These are phyloP conservation scores for Phytophthora foliorum DNA, from an alignment of 352 stramenopile genomes.

Conservation along the genomic window DNA sequence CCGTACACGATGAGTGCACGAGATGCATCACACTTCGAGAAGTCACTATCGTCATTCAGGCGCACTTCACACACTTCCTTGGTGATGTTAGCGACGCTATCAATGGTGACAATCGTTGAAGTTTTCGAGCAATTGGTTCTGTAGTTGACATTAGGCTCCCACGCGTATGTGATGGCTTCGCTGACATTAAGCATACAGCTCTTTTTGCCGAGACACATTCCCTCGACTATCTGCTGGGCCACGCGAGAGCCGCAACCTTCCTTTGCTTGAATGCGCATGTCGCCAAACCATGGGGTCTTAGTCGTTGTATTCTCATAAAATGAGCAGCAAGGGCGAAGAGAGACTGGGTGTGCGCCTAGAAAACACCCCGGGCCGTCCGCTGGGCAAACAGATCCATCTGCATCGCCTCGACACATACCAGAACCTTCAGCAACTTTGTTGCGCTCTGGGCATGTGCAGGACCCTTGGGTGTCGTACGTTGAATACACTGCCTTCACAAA, in stretches of 20 bases:
- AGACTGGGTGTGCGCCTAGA: conserved; percentile 70
- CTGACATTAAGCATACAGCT: conserved; percentile 76
- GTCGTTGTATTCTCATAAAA: conserved; percentile 43
- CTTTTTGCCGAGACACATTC: conserved; percentile 74
- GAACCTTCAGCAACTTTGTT: conserved; percentile 73
- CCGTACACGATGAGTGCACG: conserved; percentile 78
- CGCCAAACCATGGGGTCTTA: conserved; percentile 53
- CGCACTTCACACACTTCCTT: conserved; percentile 44
- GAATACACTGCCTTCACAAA: conserved; percentile 88
- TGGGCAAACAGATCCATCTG: conserved; percentile 48
- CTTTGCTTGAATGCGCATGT: conserved; percentile 62
- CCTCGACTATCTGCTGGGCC: conserved; percentile 74
- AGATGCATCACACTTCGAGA: conserved; percentile 48
- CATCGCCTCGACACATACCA: conserved; percentile 58
- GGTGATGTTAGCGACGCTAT: conserved; percentile 40
- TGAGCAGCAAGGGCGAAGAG: conserved; percentile 71
- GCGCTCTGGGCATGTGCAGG: conserved; percentile 68
- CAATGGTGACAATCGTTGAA: conserved; percentile 31
- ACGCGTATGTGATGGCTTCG: conserved; percentile 64
- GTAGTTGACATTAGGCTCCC: conserved; percentile 57
- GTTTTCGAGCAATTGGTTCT: conserved; percentile 49
- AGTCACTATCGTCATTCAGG: conserved; percentile 70
- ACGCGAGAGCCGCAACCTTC: conserved; percentile 50
- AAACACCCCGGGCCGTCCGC: conserved; percentile 66
- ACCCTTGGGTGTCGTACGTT: conserved; percentile 62